A percentile compares a stretch with the other conserved stretches of the same genome.
These are phyloP conservation scores for Ascomycota sp. DNA, from an alignment of 2,329 filamentous ascomycete species.

Conservation along the genomic window DNA sequence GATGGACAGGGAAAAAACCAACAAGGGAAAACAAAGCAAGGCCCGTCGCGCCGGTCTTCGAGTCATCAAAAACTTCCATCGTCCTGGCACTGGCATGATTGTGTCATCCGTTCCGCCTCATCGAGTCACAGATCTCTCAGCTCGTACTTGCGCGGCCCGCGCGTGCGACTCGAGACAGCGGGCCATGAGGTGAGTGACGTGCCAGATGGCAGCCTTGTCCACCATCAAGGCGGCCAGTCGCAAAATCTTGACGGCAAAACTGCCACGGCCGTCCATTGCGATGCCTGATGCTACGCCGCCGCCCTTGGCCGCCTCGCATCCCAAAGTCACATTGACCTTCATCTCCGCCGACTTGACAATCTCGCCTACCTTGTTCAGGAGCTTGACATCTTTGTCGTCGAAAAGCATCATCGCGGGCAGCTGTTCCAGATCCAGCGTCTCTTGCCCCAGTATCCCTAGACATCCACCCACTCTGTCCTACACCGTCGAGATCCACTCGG, in stretches of 20 bases:
- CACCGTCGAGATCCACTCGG: slow-evolving; percentile 82
- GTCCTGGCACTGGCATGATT: too few relatives aligned
- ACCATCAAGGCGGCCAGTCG: slow-evolving; percentile 72
- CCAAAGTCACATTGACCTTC: slow-evolving; percentile 46
- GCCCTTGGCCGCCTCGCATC: slow-evolving; percentile 22
- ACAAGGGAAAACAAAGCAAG: too few relatives aligned
- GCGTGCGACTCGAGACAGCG: slow-evolving; percentile 34
- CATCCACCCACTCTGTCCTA: slow-evolving; percentile 88
- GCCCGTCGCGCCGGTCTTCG: too few relatives aligned
- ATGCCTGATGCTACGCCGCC: slow-evolving; percentile 30
- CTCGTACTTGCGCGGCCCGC: slow-evolving; percentile 26
- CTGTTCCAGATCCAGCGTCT: slow-evolving; percentile 57
- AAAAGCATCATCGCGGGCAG: slow-evolving; percentile 78
- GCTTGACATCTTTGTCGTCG: slow-evolving; percentile 76
- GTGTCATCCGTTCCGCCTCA: slow-evolving; percentile 17
- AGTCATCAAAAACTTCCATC: too few relatives aligned
- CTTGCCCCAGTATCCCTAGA: slow-evolving; percentile 67
- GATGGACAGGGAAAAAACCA: too few relatives aligned
- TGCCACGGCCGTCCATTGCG: slow-evolving; percentile 38
- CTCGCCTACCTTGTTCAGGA: slow-evolving; percentile 64
- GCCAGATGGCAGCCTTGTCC: slow-evolving; percentile 81
- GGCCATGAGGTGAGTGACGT: slow-evolving; percentile 37
- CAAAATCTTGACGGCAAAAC: slow-evolving; percentile 70
- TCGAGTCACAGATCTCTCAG: slow-evolving; percentile 28
- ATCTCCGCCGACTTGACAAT: slow-evolving; percentile 57